phyloP scores from a whole-genome alignment of 441 rosid genomes.

The Croton setiger region DNA sequence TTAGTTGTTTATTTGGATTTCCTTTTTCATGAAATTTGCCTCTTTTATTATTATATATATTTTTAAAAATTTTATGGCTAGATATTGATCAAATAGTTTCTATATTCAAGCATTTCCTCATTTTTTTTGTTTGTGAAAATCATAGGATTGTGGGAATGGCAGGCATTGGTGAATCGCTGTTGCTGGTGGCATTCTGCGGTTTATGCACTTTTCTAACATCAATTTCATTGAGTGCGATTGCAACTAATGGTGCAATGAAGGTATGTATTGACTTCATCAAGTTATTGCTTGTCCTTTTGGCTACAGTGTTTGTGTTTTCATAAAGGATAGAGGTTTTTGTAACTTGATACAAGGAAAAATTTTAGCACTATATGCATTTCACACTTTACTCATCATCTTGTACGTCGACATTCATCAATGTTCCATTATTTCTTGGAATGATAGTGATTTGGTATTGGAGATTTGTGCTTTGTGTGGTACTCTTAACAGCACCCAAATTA shows the following conservation, averaged over 20 bases:
- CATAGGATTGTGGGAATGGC: constrained; percentile 99
- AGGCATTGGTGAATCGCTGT: constrained; percentile 79
- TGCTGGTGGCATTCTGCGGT: constrained; percentile 90
- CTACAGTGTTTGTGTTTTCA: background rate
- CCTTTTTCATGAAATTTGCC: background rate
- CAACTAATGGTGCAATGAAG: constrained; percentile 99
- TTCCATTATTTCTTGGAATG: background rate
- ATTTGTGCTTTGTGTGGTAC: background rate
- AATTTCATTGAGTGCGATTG: constrained; percentile 98
- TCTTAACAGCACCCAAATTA: background rate
- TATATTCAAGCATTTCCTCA: background rate
- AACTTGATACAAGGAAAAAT: background rate
- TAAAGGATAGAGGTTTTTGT: background rate
- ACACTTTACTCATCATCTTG: background rate
- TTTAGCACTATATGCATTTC: background rate
- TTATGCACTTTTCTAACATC: constrained; percentile 89
- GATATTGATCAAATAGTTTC: background rate
- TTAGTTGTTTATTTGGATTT: constrained; percentile 15
- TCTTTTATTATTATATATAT: background rate
- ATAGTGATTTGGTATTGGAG: background rate
- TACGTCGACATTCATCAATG: background rate
- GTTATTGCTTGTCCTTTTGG: background rate
- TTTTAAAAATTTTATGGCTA: background rate
- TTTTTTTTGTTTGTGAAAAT: constrained; percentile 20
- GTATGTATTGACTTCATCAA: constrained; percentile 27